Evolutionary conservation across 495 filamentous ascomycete genomes (phyloP), one percentile per base, ranked within the genome.

Genomic region (Usnea hakonensis): DNA sequence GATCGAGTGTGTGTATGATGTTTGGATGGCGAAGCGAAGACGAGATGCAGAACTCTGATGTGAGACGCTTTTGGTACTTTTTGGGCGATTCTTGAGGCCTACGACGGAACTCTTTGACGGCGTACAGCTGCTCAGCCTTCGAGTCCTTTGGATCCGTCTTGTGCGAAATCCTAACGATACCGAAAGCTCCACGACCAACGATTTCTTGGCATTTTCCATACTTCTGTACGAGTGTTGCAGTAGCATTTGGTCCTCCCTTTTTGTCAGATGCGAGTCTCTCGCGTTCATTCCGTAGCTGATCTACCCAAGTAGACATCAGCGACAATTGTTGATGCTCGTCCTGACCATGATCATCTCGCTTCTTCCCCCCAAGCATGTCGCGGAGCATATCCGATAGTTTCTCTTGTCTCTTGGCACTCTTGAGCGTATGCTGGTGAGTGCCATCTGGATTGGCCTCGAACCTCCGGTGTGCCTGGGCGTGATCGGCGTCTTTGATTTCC

Each of bases 161-260:
- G 79, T 99, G 94, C n/a, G 94, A 95, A 71, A 97, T 96, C 40
- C 95, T 85, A 63, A 99, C 95, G 58, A 99, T 91, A 46, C 94
- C 94, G 70, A 99, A 99, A 46, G 94, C 94, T 50, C 94, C 94
- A 50, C 92, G 90, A n/a, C 94, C 94, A 23, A 97, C 90, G 55
- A 99, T 85, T 75, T 97, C 95, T 73, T 97, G 94, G 72, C 94
- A 97, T 78, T 97, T 97, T 64, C 94, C 94, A 71, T 99, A 99
- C 71, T 97, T 99, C 74, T 97, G 90, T 11, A 91, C 90, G 60
- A 98, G 78, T 5, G 90, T 88, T 5, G 83, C 85, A n/a, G 88
- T 87, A 16, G 90, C 80, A 69, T 88, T 90, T 2, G 88, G 82
- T 0, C 86, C 85, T 28, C 84, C 84, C 69, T 87, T 93, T 78